Percentiles rank a stretch among this genome's conserved stretches.
Conservation (phyloP, 306 rosid species). For the Luffa acutangula region DNA sequence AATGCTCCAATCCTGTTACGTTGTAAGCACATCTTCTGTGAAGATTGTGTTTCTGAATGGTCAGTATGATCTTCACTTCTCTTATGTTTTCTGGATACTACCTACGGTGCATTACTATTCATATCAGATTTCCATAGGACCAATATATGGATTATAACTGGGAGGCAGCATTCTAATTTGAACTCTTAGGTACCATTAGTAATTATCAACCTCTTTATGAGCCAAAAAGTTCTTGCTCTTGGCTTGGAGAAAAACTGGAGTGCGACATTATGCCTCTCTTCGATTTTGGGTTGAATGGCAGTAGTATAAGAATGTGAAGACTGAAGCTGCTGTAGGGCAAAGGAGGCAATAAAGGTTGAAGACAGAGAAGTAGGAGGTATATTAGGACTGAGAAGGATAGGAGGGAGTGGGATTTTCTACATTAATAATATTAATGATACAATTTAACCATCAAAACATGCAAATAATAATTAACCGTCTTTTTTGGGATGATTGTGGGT, state of each 20-base stretch:
- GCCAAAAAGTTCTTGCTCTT: background rate
- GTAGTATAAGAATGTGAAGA: background rate
- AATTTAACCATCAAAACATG: background rate
- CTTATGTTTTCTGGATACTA: slow-evolving; percentile 6
- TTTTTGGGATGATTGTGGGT: background rate
- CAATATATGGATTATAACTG: background rate
- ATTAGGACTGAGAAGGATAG: background rate
- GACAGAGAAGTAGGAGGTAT: background rate
- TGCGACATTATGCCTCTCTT: background rate
- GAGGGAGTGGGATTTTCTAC: background rate
- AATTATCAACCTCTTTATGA: background rate
- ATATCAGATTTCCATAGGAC: background rate
- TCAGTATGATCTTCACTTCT: slow-evolving; percentile 30
- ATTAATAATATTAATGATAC: background rate
- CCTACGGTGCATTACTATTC: background rate
- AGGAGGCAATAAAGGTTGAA: background rate
- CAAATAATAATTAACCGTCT: background rate
- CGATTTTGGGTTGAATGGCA: background rate
- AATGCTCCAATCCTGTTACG: slow-evolving; percentile 64
- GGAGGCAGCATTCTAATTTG: background rate
- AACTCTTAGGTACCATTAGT: background rate
- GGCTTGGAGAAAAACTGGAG: background rate
- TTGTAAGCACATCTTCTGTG: slow-evolving; percentile 91
- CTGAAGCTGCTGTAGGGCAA: background rate
- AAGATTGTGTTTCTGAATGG: slow-evolving; percentile 95